Conservation (phyloP, 495 filamentous ascomycete genomes). For the Talaromyces proteolyticus region DNA sequence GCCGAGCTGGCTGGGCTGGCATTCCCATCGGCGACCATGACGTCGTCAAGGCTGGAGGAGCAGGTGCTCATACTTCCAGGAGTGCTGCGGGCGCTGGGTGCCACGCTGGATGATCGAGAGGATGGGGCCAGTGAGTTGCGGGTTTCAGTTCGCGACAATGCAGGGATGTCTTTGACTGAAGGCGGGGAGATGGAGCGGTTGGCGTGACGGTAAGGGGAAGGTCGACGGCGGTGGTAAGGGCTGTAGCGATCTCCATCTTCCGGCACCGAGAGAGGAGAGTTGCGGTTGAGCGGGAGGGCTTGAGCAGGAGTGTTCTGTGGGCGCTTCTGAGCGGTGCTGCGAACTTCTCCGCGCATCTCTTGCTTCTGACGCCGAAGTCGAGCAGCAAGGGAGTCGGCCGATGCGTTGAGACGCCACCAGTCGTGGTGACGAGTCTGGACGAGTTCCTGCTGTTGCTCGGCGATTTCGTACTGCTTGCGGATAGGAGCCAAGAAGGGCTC, state of each 20-base stretch:
- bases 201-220: slow-evolving; percentile 24
- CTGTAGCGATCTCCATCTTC: slow-evolving; percentile 32
- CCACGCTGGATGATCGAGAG: slow-evolving; percentile 44
- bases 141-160: slow-evolving; percentile 38
- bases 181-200: slow-evolving; percentile 45
- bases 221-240: slow-evolving; percentile 28
- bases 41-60: slow-evolving; percentile 31
- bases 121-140: slow-evolving; percentile 34
- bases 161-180: slow-evolving; percentile 40
- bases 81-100: slow-evolving; percentile 34
- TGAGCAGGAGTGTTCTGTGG: slow-evolving; percentile 16
- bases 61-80: slow-evolving; percentile 36
- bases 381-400: slow-evolving; percentile 33
- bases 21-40: slow-evolving; percentile 26
- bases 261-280: slow-evolving; percentile 20
- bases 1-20: slow-evolving; percentile 25
- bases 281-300: slow-evolving; percentile 26
- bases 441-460: slow-evolving; percentile 24
- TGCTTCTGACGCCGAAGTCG: slow-evolving; percentile 37
- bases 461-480: slow-evolving; percentile 40
- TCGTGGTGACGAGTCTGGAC: slow-evolving; percentile 33
- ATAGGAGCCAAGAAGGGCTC: slow-evolving; percentile 87
- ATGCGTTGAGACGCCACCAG: slow-evolving; percentile 35
- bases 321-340: slow-evolving; percentile 9
- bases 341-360: slow-evolving; percentile 23